Evolutionary conservation across 2,329 filamentous ascomycete species (phyloP), one percentile per base, ranked within the genome.

Genomic region (Penicillium palitans): DNA sequence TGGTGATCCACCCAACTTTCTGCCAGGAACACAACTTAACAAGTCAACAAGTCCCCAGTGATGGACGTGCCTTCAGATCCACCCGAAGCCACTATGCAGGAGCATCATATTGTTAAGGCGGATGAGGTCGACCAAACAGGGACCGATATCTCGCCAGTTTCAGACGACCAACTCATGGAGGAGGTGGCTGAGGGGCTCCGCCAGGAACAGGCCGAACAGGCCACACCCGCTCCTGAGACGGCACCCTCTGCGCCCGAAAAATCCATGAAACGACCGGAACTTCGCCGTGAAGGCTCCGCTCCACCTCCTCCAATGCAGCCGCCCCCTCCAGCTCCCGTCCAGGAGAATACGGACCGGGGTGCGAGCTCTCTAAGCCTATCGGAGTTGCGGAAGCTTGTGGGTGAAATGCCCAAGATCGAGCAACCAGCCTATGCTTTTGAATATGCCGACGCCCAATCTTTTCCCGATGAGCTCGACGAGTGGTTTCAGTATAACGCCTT

Each of bases 401-500:
- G 86, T 61, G 90, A 93, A 59, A 86, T 91, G 65, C 89, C 89
- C 17, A 85, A 84, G 62, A 72, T 81, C 52, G 89, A 92, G 64
- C 84, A 88, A 50, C 80, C 83, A 44, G 86, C 87, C 12, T 99
- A 99, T 79, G 92, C 95, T 60, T 99, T 96, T 72, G 85, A 84
- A 62, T 93, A 93, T 77, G 79, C 84, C 27, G 90, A 93, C 74
- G 83, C 84, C 56, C 87, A 88, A 24, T 80, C 86, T 0, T 88
- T 96, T 67, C 86, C 90, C 19, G 91, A 95, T 63, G 95, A 99
- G 79, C 82, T 99, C 48, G 91, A 98, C 72, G 95, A 99, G 78
- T 99, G 95, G 95, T 99, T 99, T 76, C 87, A 89, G 53, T 97
- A 98, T 76, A 89, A 90, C 67, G 87, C 91, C 61, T 90, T 90